phyloP scores from a whole-genome alignment of 306 rosid species.

The Quercus rubra region DNA sequence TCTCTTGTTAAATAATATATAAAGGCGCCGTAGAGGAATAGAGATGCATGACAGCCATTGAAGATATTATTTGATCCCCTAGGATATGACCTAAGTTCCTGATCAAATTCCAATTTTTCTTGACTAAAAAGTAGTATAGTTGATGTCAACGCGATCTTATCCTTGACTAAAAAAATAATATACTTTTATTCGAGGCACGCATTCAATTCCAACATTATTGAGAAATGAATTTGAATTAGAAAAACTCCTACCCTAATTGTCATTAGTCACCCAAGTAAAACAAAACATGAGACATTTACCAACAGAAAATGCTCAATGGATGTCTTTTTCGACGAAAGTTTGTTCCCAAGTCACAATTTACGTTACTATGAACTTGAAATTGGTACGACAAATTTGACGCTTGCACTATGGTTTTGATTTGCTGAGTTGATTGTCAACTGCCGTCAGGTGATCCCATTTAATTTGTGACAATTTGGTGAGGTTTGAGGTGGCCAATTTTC shows the following conservation, averaged over 20 bases:
- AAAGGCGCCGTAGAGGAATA: background rate
- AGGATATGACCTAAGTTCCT: background rate
- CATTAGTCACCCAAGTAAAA: background rate
- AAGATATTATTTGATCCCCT: slow-evolving; percentile 5
- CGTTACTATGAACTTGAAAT: background rate
- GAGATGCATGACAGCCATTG: background rate
- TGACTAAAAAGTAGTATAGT: slow-evolving; percentile 6
- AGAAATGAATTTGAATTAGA: slow-evolving; percentile 2
- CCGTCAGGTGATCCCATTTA: background rate
- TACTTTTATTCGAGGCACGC: slow-evolving; percentile 24
- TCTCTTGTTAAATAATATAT: no score
- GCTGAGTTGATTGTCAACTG: slow-evolving; percentile 4
- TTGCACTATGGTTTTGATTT: slow-evolving; percentile 8
- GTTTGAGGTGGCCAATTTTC: background rate
- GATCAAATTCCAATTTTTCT: slow-evolving; percentile 12
- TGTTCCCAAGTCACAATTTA: slow-evolving; percentile 1
- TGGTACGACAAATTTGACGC: slow-evolving; percentile 19
- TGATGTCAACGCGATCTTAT: slow-evolving; percentile 32
- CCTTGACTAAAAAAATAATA: slow-evolving; percentile 28
- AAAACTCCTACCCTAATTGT: background rate
- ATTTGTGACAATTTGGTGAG: background rate
- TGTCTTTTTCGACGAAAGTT: background rate
- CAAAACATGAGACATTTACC: background rate
- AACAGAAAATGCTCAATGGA: background rate
- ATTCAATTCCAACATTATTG: slow-evolving; percentile 14